phyloP scores from a whole-genome alignment of 495 filamentous ascomycete genomes.

The Trichoderma erinaceum region DNA sequence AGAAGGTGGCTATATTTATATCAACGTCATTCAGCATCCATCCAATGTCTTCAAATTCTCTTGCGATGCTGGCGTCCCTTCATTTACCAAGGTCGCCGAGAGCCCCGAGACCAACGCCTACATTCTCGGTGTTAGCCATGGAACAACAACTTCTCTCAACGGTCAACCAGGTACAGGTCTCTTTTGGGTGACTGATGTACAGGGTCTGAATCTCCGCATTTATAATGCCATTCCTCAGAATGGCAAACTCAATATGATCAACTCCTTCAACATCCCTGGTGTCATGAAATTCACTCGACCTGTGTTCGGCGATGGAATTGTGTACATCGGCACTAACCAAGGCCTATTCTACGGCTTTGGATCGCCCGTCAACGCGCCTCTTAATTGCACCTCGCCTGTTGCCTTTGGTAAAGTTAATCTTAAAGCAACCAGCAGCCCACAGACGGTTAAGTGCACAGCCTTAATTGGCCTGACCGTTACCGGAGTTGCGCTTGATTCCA shows the following conservation, averaged over 20 bases:
- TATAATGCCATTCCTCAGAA: constrained; percentile 30
- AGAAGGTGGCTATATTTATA: constrained; percentile 39
- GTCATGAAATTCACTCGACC: constrained; percentile 38
- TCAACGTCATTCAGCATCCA: constrained; percentile 23
- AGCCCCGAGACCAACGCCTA: constrained; percentile 29
- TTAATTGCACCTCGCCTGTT: constrained; percentile 34
- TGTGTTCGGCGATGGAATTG: constrained; percentile 33
- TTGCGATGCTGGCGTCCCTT: constrained; percentile 24
- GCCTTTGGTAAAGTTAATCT: constrained; percentile 40
- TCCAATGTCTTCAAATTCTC: constrained; percentile 37
- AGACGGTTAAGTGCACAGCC: constrained; percentile 28
- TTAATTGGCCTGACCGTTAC: constrained; percentile 28
- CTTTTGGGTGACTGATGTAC: constrained; percentile 37
- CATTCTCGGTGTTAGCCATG: constrained; percentile 32
- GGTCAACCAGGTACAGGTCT: constrained; percentile 37
- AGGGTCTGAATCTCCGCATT: constrained; percentile 32
- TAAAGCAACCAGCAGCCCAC: constrained; percentile 22
- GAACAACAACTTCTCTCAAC: constrained; percentile 35
- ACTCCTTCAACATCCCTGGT: constrained; percentile 27
- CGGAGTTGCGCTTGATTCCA: constrained; percentile 26
- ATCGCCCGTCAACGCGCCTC: constrained; percentile 36
- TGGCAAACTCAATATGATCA: constrained; percentile 28
- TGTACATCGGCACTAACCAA: constrained; percentile 28
- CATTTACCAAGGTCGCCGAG: constrained; percentile 22
- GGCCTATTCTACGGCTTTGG: constrained; percentile 22